A percentile compares a stretch with the other conserved stretches of the same genome.
Conservation (phyloP, 2,329 filamentous ascomycete species). For the Hymenoscyphus infarciens region DNA sequence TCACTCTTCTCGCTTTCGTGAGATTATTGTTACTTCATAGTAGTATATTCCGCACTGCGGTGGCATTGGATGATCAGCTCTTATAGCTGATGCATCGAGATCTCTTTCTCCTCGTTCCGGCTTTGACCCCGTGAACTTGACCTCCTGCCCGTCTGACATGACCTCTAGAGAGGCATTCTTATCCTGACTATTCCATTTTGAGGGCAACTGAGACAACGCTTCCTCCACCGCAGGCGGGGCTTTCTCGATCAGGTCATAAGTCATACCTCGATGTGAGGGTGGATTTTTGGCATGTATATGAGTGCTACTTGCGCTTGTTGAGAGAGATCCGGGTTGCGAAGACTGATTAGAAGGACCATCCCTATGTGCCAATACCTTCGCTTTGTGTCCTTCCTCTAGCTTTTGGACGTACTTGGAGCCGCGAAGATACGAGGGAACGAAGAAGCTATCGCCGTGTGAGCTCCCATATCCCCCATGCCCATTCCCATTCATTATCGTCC, state of each 20-base stretch:
- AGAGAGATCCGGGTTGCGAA: slow-evolving; percentile 45
- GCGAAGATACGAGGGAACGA: slow-evolving; percentile 79
- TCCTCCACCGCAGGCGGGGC: slow-evolving; percentile 59
- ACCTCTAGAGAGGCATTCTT: slow-evolving; percentile 73
- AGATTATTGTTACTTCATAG: slow-evolving; percentile 69
- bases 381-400: slow-evolving; percentile 66
- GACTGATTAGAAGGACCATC: slow-evolving; percentile 41
- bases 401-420: slow-evolving; percentile 74
- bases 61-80: slow-evolving; percentile 83
- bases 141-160: slow-evolving; percentile 67
- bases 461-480: slow-evolving; percentile 24
- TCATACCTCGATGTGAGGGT: slow-evolving; percentile 69
- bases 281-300: slow-evolving; percentile 54
- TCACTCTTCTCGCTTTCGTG: slow-evolving; percentile 65
- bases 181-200: slow-evolving; percentile 77
- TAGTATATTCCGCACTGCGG: slow-evolving; percentile 92
- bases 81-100: slow-evolving; percentile 76
- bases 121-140: slow-evolving; percentile 54
- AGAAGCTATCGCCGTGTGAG: slow-evolving; percentile 51
- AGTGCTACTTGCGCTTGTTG: slow-evolving; percentile 53
- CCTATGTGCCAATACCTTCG: slow-evolving; percentile 50
- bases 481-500: slow-evolving; percentile 30
- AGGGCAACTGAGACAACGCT: slow-evolving; percentile 66
- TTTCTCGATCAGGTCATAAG: slow-evolving; percentile 81
- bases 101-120: slow-evolving; percentile 48